Conservation (phyloP, 1,284 basidiomycete genomes). For the Puccinia horiana region DNA sequence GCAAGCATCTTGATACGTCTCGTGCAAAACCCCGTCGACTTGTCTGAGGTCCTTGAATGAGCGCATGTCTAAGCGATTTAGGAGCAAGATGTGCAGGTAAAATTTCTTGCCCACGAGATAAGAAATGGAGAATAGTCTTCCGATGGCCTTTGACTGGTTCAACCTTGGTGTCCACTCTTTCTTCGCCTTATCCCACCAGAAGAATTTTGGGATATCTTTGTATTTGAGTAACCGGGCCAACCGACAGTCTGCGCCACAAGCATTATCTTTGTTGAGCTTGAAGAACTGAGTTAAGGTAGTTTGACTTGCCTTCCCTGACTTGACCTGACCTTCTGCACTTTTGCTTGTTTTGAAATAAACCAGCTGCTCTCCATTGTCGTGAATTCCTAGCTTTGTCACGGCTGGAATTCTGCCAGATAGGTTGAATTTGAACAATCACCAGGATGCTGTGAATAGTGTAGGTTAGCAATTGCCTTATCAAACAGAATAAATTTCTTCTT, state of each 20-base stretch:
- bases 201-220: background rate
- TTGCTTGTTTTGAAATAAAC: background rate
- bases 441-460: conserved; percentile 1
- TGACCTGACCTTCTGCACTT: background rate
- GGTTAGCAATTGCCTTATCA: too few relatives aligned
- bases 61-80: background rate
- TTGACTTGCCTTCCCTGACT: background rate
- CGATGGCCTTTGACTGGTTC: background rate
- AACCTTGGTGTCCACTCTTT: background rate
- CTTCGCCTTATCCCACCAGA: background rate
- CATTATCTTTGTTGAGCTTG: background rate
- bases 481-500: too few relatives aligned
- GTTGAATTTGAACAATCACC: background rate
- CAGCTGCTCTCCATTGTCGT: background rate
- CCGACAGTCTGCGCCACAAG: background rate
- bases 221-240: background rate
- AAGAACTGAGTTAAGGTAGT: conserved; percentile 7
- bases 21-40: background rate
- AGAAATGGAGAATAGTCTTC: background rate
- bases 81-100: background rate
- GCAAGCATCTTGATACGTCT: background rate
- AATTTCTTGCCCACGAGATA: background rate
- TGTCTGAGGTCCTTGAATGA: background rate
- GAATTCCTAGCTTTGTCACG: background rate
- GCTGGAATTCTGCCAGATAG: background rate